Evolutionary conservation across 2,329 filamentous ascomycete species (phyloP), one percentile per base, ranked within the genome.

Genomic region (Phyllosticta capitalensis): DNA sequence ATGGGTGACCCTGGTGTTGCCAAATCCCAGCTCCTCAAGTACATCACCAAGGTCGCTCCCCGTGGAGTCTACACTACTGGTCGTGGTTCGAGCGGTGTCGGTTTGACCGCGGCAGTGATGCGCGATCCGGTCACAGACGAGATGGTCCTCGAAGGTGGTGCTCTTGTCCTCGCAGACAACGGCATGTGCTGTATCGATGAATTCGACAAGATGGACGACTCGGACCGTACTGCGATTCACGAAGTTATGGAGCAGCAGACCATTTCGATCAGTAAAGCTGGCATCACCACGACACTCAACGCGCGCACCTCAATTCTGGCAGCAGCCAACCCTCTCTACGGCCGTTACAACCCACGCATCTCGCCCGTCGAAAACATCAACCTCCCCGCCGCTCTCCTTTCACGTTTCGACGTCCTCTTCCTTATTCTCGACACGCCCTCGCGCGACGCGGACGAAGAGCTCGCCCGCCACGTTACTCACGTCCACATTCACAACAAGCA

Each of bases 1-100:
- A 99, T 99, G 94, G 94, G 94, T 81, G 94, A 99, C 70, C 94
- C 94, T 71, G 94, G 94, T 90, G 94, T 99, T 71, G 94, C 94
- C 77, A 99, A 99, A 78, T 99, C 94, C 45, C 94, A 99, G 78
- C 79, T 99, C 65, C 82, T 99, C 65, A 97, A 96, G 76, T 99
- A 99, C 74, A 97, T 99, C 71, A 90, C 91, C 65, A 97, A 99
- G 77, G 94, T 99, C 28, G 92, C 94, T 1, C 94, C 94, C 63
- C 89, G 94, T 63, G 92, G 91, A 67, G 87, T 92, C 12, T 92
- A 92, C 75, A 92, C 88, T 5, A 89, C 88, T 3, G 88, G 88
- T 63, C 87, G 88, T 66, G 88, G 88, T 72, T 89, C 86, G 76
- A 89, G 86, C 72, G 88, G 88, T 69, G 88, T 92, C 57, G 88